phyloP scores from a whole-genome alignment of 257 asterid genomes.

The Misopates orontium region DNA sequence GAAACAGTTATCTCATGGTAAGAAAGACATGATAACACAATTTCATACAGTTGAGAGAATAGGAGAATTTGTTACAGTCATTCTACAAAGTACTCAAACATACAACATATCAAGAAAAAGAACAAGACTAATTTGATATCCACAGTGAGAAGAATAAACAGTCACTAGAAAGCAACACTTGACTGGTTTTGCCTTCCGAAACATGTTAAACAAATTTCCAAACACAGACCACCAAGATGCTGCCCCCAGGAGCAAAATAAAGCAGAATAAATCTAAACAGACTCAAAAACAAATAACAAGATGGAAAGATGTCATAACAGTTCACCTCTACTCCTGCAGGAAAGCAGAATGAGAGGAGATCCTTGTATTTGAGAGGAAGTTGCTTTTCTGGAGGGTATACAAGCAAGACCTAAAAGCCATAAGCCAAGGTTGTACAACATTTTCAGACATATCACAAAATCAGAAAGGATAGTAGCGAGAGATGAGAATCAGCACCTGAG shows the following conservation, averaged over 20 bases:
- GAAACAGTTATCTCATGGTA: background rate
- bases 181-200: conserved; percentile 13
- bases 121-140: background rate
- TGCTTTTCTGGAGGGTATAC: conserved; percentile 99
- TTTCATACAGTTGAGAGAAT: background rate
- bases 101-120: background rate
- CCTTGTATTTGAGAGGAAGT: conserved; percentile 91
- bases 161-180: background rate
- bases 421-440: conserved; percentile 24
- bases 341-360: conserved; percentile 95
- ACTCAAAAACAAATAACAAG: conserved; percentile 18
- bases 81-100: background rate
- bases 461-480: background rate
- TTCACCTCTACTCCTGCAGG: conserved; percentile 97
- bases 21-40: conserved; percentile 9
- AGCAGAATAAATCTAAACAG: background rate
- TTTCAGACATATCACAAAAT: background rate
- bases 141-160: conserved; percentile 5
- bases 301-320: conserved; percentile 19
- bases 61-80: background rate
- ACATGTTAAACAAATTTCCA: conserved; percentile 5
- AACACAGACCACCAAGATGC: background rate
- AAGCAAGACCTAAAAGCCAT: conserved; percentile 79
- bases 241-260: background rate
- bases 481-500: conserved; percentile 62